phyloP scores from a whole-genome alignment of 495 filamentous ascomycete species.

The Choiromyces venosus region DNA sequence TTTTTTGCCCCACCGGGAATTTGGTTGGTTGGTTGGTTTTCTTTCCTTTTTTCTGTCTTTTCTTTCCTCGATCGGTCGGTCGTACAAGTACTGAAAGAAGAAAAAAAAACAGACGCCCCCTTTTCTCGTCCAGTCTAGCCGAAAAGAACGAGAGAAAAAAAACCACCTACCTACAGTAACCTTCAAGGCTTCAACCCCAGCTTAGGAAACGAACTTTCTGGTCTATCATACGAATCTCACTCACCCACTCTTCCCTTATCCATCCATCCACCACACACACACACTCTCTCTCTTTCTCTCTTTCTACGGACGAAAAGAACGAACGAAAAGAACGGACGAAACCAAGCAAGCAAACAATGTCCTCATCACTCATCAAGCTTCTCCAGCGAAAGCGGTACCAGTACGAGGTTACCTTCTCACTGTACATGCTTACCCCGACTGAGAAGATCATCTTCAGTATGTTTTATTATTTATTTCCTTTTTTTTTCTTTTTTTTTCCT shows the following conservation, averaged over 20 bases:
- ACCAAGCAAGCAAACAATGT: slow-evolving; percentile 16
- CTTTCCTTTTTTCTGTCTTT: not conserved
- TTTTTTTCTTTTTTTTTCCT: slow-evolving; percentile 1
- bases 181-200: not conserved
- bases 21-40: not conserved
- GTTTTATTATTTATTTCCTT: slow-evolving; percentile 34
- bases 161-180: not conserved
- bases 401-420: slow-evolving; percentile 76
- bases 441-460: slow-evolving; percentile 83
- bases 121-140: not conserved
- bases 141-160: not conserved
- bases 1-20: not conserved
- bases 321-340: not conserved
- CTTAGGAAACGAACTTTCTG: not conserved
- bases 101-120: not conserved
- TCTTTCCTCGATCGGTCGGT: not conserved
- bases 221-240: not conserved
- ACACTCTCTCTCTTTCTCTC: no score
- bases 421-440: slow-evolving; percentile 80
- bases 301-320: not conserved
- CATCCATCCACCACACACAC: not conserved
- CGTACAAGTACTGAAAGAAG: no score
- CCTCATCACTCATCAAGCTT: slow-evolving; percentile 53
- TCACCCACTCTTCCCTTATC: not conserved
- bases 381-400: slow-evolving; percentile 76